phyloP scores from a whole-genome alignment of 345 rosid species.

The Brassica nigra region DNA sequence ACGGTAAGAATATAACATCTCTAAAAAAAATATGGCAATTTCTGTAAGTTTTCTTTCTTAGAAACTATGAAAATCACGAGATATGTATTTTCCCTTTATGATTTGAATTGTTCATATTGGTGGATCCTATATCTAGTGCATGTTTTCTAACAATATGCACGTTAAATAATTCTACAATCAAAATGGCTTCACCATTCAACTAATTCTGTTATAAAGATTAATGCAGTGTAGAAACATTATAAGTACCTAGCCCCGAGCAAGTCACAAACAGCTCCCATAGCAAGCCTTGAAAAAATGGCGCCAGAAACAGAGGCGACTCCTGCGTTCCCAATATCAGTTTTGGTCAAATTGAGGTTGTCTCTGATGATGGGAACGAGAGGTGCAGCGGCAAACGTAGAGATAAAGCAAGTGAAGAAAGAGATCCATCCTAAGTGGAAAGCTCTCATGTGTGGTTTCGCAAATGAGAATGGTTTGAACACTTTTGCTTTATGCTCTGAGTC shows the following conservation, averaged over 20 bases:
- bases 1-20: too few relatives aligned
- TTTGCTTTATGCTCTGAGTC: slow-evolving; percentile 82
- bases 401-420: slow-evolving; percentile 76
- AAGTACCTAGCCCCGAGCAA: slow-evolving; percentile 65
- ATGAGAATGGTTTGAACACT: slow-evolving; percentile 57
- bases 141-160: not conserved
- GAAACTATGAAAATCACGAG: not conserved
- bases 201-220: not conserved
- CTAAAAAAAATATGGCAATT: not conserved
- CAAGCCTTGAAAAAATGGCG: slow-evolving; percentile 70
- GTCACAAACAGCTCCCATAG: slow-evolving; percentile 79
- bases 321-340: slow-evolving; percentile 65
- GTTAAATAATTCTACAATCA: not conserved
- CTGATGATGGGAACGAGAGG: slow-evolving; percentile 78
- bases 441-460: slow-evolving; percentile 78
- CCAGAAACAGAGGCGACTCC: slow-evolving; percentile 85
- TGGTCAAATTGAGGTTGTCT: slow-evolving; percentile 67
- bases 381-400: slow-evolving; percentile 81
- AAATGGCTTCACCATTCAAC: not conserved
- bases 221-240: not conserved
- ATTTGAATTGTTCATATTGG: not conserved
- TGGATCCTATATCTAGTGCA: slow-evolving; percentile 3
- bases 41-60: not conserved
- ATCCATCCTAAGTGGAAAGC: slow-evolving; percentile 80
- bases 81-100: not conserved